Evolutionary conservation across 768 basidiomycete species (phyloP), one percentile per base, ranked within the genome.

Genomic region (Rhodosporidiobolus odoratus): DNA sequence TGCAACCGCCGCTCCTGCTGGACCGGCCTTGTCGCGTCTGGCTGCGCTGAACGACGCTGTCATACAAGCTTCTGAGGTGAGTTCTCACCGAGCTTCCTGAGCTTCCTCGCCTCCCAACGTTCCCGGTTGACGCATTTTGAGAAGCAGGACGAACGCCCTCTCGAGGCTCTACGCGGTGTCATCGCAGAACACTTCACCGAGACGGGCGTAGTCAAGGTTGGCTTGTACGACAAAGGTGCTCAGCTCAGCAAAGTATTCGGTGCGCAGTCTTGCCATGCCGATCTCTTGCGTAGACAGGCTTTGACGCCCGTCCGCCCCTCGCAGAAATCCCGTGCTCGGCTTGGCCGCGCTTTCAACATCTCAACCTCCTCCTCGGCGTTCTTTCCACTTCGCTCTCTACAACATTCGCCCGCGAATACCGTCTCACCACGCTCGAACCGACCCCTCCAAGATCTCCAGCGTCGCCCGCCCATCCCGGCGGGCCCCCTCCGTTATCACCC

Each of bases 251-350:
- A 74, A 40, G 66, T 70, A 6, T 74, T 74, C 34, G 73, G 73
- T 67, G 23, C 27, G 58, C 65, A 6, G 13, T 15, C 6, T 32
- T 30, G 27, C 52, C 25, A 4, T 43, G 27, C 21, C 61, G 12
- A 16, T 30, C 30, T 15, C 27, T 32, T 45, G 38, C 32, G 25
- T 13, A 1, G 27, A 34, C 21, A 15, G 13, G 25, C n/a, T 47
- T 4, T 15, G 0, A 19, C 15, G 15, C 48, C 56, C 8, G n/a
- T 2, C 16, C 25, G 27, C 38, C 58, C 2, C 43, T 21, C 47
- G 38, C 65, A 74, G 73, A 74, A 27, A 74, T 74, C 30, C 73
- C 73, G 41, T 70, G 65, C 34, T 70, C 73, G 15, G 68, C 73
- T 37, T 70, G 64, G 54, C 73, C 73, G 1, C 68, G 73, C 17